Conservation (phyloP, 2,329 filamentous ascomycete genomes). For the Ophiostoma angusticollis region DNA sequence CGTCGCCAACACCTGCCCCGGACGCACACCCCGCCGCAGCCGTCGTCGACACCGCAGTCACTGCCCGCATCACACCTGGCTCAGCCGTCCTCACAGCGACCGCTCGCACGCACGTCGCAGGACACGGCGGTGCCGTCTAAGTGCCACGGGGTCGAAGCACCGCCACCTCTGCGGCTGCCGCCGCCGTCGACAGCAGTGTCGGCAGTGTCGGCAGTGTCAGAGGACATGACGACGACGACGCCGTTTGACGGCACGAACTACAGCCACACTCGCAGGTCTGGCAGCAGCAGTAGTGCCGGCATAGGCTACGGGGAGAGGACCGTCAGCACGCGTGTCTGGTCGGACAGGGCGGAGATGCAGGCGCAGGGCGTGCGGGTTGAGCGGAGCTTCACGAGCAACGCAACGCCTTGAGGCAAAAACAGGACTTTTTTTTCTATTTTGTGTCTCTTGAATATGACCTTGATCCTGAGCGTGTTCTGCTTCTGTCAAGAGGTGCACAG, state of each 20-base stretch:
- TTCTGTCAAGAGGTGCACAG: background rate
- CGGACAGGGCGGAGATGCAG: background rate
- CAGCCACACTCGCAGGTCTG: too few species aligned
- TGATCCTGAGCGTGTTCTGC: too few species aligned
- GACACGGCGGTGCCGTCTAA: too few species aligned
- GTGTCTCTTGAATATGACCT: too few species aligned
- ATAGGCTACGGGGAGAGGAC: background rate
- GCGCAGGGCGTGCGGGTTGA: slow-evolving; percentile 6
- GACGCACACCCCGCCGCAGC: too few species aligned
- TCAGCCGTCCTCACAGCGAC: too few species aligned
- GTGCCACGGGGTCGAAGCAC: too few species aligned
- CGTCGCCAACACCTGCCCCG: too few species aligned
- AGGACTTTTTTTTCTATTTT: background rate
- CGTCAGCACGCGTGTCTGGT: slow-evolving; percentile 9
- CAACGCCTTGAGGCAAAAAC: background rate
- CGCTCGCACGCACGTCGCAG: too few species aligned
- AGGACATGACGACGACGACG: background rate
- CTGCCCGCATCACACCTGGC: too few species aligned
- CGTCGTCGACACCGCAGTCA: too few species aligned
- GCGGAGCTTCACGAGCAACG: slow-evolving; percentile 6
- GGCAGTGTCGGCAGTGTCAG: background rate
- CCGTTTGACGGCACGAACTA: slow-evolving; percentile 5
- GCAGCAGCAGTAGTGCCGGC: too few species aligned
- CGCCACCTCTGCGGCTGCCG: background rate
- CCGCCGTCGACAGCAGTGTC: background rate